A percentile compares a stretch with the other conserved stretches of the same genome.
Evolutionary conservation across 2,329 filamentous ascomycete genomes (phyloP).

Genomic region (Monosporascus ibericus): DNA sequence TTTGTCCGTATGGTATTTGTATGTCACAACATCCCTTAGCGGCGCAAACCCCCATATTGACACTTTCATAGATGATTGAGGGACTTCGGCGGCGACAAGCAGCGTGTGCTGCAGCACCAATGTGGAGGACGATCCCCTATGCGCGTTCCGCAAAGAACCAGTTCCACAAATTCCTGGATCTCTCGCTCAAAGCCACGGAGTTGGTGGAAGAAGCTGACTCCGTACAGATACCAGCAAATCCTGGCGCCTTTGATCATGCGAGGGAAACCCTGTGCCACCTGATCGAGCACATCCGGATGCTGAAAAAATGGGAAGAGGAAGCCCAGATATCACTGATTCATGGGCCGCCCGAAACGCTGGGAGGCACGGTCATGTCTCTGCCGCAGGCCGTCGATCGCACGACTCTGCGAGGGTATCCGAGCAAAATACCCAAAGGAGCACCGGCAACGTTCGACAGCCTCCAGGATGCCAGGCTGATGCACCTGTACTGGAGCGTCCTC

Average conservation of each 20-base stretch:
- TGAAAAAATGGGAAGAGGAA: slow-evolving; percentile 6
- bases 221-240: background rate
- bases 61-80: slow-evolving; percentile 8
- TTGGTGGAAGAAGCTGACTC: slow-evolving; percentile 9
- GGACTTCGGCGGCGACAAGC: slow-evolving; percentile 8
- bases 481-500: slow-evolving; percentile 11
- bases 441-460: slow-evolving; percentile 9
- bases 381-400: background rate
- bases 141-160: slow-evolving; percentile 7
- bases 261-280: slow-evolving; percentile 3
- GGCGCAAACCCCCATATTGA: background rate
- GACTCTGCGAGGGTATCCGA: slow-evolving; percentile 11
- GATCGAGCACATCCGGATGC: slow-evolving; percentile 5
- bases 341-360: background rate
- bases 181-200: slow-evolving; percentile 10
- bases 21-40: slow-evolving; percentile 1
- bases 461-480: slow-evolving; percentile 11
- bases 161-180: slow-evolving; percentile 13
- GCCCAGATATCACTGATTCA: background rate
- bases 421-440: slow-evolving; percentile 2
- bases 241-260: background rate
- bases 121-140: slow-evolving; percentile 11
- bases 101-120: slow-evolving; percentile 9
- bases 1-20: slow-evolving; percentile 15
- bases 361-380: background rate